A percentile compares a stretch with the other conserved stretches of the same genome.
Conservation (phyloP, 805 yeast genomes). For the Lipomyces mesembrius region DNA sequence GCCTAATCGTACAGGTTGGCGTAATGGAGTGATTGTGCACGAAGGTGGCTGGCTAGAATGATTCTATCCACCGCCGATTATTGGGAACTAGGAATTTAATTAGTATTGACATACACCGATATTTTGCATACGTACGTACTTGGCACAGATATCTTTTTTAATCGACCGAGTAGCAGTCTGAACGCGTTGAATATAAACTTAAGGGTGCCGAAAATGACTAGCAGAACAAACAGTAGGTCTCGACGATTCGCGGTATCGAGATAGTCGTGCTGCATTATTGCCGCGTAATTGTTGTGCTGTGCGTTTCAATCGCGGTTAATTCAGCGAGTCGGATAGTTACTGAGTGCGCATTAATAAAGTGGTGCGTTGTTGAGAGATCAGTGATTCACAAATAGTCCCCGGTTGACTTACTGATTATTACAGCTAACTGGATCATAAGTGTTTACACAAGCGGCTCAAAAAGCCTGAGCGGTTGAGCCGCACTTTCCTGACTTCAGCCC, state of each 20-base stretch:
- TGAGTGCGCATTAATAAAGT: too few species aligned
- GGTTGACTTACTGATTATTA: too few species aligned
- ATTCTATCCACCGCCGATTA: neutral
- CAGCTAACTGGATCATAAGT: too few species aligned
- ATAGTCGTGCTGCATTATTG: neutral
- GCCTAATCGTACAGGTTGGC: neutral
- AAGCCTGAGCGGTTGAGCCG: too few species aligned
- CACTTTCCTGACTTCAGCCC: too few species aligned
- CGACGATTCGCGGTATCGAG: neutral
- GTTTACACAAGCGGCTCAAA: too few species aligned
- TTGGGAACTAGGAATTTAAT: neutral
- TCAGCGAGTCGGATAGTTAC: too few species aligned
- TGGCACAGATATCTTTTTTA: neutral
- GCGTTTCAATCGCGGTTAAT: neutral
- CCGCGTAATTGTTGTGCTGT: neutral
- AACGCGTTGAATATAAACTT: neutral
- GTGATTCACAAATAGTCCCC: too few species aligned
- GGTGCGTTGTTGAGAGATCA: too few species aligned
- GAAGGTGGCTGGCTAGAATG: neutral
- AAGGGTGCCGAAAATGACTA: neutral
- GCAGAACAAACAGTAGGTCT: neutral
- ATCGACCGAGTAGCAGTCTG: neutral
- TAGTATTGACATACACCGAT: neutral
- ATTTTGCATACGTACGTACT: neutral
- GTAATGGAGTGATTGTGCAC: neutral